Conservation (phyloP, 2,329 filamentous ascomycete genomes). For the Falciphora oryzae region DNA sequence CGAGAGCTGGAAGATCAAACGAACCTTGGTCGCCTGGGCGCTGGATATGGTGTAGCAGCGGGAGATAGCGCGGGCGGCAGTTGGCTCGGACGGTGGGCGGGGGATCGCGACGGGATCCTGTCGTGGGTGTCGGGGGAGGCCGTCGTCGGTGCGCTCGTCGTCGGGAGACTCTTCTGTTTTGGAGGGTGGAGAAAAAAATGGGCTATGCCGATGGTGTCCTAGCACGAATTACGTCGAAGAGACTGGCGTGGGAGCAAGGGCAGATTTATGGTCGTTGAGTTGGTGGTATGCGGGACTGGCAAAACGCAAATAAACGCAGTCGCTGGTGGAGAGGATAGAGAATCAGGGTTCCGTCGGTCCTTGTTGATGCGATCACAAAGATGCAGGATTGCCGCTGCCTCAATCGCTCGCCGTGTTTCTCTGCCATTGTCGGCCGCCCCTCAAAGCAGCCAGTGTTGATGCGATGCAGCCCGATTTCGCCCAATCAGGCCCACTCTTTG, state of each 20-base stretch:
- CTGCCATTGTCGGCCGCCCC: not conserved
- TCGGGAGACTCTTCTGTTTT: not conserved
- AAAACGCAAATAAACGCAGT: too few species aligned
- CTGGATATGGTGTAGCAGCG: too few species aligned
- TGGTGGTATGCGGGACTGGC: not conserved
- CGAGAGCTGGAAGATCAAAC: not conserved
- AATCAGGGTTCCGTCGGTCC: too few species aligned
- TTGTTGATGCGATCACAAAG: too few species aligned
- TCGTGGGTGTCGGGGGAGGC: not conserved
- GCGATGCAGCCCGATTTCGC: constrained; percentile 2
- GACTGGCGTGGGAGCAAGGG: not conserved
- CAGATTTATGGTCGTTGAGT: not conserved
- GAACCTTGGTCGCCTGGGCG: not conserved
- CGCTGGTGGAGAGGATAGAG: too few species aligned
- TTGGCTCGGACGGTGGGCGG: not conserved
- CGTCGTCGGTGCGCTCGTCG: not conserved
- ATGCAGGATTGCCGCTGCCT: not conserved
- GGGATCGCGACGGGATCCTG: not conserved
- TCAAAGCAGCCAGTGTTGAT: constrained; percentile 1
- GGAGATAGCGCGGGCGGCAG: not conserved
- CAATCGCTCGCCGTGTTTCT: not conserved
- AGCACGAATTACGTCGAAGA: not conserved
- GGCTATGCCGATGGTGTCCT: not conserved
- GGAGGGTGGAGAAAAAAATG: not conserved
- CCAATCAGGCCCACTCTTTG: constrained; percentile 5